These are phyloP conservation scores for Holtermanniella nyarrowii DNA, from an alignment of 768 basidiomycete genomes.

Conservation along the genomic window DNA sequence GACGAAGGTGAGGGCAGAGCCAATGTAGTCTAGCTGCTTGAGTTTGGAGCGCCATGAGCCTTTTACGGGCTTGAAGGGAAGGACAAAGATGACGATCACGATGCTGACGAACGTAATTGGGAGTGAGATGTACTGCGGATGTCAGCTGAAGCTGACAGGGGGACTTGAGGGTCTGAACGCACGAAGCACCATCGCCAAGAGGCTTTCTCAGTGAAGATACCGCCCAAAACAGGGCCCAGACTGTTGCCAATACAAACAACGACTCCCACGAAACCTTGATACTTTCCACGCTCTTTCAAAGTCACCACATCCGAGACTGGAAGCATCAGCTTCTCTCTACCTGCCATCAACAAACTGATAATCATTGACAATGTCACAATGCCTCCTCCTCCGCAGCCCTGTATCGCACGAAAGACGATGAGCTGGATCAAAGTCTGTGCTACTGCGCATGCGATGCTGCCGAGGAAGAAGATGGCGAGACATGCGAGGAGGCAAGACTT, in stretches of 20 bases:
- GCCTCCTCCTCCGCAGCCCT: conserved; percentile 62
- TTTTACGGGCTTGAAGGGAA: conserved; percentile 60
- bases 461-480: conserved; percentile 57
- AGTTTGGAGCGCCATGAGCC: conserved; percentile 58
- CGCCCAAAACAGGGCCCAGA: conserved; percentile 60
- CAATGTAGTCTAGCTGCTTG: conserved; percentile 55
- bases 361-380: conserved; percentile 62
- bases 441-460: conserved; percentile 58
- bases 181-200: conserved; percentile 64
- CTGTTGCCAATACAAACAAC: conserved; percentile 55
- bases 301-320: conserved; percentile 56
- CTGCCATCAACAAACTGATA: conserved; percentile 43
- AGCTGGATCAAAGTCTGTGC: conserved; percentile 54
- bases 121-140: conserved; percentile 51
- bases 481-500: conserved; percentile 53
- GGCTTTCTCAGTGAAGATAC: conserved; percentile 53
- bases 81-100: conserved; percentile 51
- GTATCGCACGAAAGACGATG: conserved; percentile 59
- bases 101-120: conserved; percentile 52
- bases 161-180: conserved; percentile 3
- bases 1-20: conserved; percentile 51
- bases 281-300: conserved; percentile 56
- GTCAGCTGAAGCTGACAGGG: neutral
- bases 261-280: conserved; percentile 62
- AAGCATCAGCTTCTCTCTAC: neutral